A percentile compares a stretch with the other conserved stretches of the same genome.
Conservation (phyloP, 192 early-diverging fungal species). For the Mortierella alpina region DNA sequence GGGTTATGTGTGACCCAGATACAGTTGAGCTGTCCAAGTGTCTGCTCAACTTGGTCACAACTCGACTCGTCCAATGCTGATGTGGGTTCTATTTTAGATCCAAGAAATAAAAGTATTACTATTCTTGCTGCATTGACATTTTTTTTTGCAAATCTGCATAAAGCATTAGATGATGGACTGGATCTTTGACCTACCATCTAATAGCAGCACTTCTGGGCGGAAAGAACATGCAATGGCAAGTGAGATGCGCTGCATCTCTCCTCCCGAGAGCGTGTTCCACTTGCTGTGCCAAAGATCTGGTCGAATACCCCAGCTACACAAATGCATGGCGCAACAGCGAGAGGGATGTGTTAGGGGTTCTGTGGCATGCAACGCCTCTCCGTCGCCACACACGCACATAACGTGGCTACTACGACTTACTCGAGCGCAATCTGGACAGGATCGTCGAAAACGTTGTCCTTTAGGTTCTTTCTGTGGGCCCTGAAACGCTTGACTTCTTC, state of each 20-base stretch:
- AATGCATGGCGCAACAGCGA: slow-evolving; percentile 44
- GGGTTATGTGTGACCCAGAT: slow-evolving; percentile 87
- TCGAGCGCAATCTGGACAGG: slow-evolving; percentile 59
- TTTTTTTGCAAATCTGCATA: not conserved
- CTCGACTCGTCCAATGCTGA: slow-evolving; percentile 84
- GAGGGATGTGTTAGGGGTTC: slow-evolving; percentile 48
- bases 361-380: not conserved
- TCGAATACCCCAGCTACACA: slow-evolving; percentile 72
- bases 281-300: slow-evolving; percentile 77
- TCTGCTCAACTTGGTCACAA: slow-evolving; percentile 75
- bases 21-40: slow-evolving; percentile 71
- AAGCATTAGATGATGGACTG: not conserved
- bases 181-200: slow-evolving; percentile 70
- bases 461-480: slow-evolving; percentile 53
- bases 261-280: slow-evolving; percentile 85
- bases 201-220: slow-evolving; percentile 78
- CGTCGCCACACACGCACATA: not conserved
- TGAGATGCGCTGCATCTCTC: slow-evolving; percentile 85
- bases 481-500: slow-evolving; percentile 64
- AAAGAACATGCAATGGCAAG: slow-evolving; percentile 84
- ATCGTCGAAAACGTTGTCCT: slow-evolving; percentile 57
- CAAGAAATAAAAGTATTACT: not conserved
- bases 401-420: not conserved
- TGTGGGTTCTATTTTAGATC: slow-evolving; percentile 76
- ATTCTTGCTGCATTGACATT: not conserved